phyloP scores from a whole-genome alignment of 2,329 filamentous ascomycete genomes.

The Conoideocrella luteorostrata region DNA sequence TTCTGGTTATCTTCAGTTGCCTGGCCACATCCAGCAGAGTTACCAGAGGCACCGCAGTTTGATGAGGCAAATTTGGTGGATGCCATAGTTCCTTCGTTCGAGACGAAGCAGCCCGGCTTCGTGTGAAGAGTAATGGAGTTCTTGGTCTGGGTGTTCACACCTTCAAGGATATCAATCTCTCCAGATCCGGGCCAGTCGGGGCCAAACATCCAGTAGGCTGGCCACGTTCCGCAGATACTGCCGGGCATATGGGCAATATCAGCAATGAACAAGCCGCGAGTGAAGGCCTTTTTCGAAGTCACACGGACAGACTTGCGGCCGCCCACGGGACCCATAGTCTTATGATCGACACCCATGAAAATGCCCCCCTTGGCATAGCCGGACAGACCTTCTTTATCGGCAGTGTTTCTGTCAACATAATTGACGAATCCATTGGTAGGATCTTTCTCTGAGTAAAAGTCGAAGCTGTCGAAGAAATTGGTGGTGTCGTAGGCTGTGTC shows the following conservation, averaged over 20 bases:
- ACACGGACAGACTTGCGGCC: conserved; percentile 69
- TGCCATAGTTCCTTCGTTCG: conserved; percentile 38
- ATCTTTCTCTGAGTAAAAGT: conserved; percentile 53
- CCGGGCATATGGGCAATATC: conserved; percentile 74
- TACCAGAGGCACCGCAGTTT: conserved; percentile 52
- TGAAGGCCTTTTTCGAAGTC: conserved; percentile 59
- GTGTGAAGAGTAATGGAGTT: conserved; percentile 67
- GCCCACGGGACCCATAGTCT: conserved; percentile 43
- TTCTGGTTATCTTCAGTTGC: conserved; percentile 42
- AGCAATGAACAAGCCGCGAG: conserved; percentile 62
- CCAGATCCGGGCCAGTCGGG: conserved; percentile 63
- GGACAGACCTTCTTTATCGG: conserved; percentile 52
- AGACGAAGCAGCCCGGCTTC: conserved; percentile 50
- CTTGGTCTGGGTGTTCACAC: conserved; percentile 56
- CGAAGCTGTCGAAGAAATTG: conserved; percentile 52
- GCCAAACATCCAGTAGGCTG: conserved; percentile 65
- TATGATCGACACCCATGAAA: conserved; percentile 65
- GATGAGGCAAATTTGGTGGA: conserved; percentile 38
- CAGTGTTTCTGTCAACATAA: conserved; percentile 56
- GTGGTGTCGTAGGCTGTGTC: conserved; percentile 40
- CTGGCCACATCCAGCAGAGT: conserved; percentile 54
- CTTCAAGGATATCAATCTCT: conserved; percentile 78
- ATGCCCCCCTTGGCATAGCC: conserved; percentile 48
- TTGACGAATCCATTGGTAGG: conserved; percentile 71
- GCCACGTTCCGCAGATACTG: conserved; percentile 67